Percentiles rank a stretch among this genome's conserved stretches.
Conservation (phyloP, 2,329 filamentous ascomycete species). For the Pseudopyricularia cyperi region DNA sequence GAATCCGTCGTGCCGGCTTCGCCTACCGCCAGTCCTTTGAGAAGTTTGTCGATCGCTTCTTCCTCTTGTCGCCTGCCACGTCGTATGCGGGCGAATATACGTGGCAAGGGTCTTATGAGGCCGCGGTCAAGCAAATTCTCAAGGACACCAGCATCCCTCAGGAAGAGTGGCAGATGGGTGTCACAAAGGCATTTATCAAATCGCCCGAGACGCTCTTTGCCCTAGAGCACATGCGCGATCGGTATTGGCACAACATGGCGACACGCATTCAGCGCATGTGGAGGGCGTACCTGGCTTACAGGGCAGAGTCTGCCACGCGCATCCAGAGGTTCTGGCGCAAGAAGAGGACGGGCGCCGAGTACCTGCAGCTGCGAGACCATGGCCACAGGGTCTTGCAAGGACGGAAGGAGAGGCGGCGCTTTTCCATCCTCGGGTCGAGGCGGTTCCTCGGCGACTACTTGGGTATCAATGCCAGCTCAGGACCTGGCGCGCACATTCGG, state of each 20-base stretch:
- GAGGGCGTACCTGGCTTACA: slow-evolving; percentile 89
- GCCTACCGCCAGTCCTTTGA: slow-evolving; percentile 95
- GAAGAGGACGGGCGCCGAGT: slow-evolving; percentile 81
- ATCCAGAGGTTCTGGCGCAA: slow-evolving; percentile 95
- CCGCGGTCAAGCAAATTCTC: slow-evolving; percentile 81
- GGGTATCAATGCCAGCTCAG: slow-evolving; percentile 67
- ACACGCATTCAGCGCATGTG: slow-evolving; percentile 94
- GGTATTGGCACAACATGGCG: slow-evolving; percentile 99
- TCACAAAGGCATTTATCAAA: slow-evolving; percentile 96
- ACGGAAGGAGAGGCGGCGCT: slow-evolving; percentile 81
- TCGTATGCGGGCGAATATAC: slow-evolving; percentile 97
- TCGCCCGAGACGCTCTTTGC: slow-evolving; percentile 94
- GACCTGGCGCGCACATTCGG: slow-evolving; percentile 70
- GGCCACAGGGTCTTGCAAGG: slow-evolving; percentile 72
- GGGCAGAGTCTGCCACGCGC: slow-evolving; percentile 80
- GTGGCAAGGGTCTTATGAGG: slow-evolving; percentile 79
- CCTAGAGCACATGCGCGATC: slow-evolving; percentile 91
- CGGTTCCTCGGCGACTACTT: slow-evolving; percentile 93
- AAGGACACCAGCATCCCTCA: slow-evolving; percentile 91
- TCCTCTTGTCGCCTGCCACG: slow-evolving; percentile 83
- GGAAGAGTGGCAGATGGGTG: slow-evolving; percentile 95
- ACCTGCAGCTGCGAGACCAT: slow-evolving; percentile 74
- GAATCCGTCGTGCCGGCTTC: slow-evolving; percentile 90
- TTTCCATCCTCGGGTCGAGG: slow-evolving; percentile 81
- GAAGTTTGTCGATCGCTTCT: slow-evolving; percentile 96